phyloP scores from a whole-genome alignment of 1,284 basidiomycete genomes.

The Malassezia caprae region DNA sequence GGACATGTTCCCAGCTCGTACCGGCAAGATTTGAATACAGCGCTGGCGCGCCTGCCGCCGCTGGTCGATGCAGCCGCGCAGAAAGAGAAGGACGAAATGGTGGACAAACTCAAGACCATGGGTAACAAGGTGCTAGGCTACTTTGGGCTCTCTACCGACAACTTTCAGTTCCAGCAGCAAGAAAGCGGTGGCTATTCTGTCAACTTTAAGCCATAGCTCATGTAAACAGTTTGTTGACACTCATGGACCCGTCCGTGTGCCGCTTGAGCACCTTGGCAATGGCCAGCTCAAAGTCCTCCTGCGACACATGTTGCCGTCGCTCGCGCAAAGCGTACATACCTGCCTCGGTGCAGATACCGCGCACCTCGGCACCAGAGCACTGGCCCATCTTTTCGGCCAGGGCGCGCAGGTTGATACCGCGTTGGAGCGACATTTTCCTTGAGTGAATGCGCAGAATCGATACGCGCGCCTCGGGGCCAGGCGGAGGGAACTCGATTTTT shows the following conservation, averaged over 20 bases:
- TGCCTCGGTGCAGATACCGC: slow-evolving; percentile 96
- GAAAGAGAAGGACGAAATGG: slow-evolving; percentile 76
- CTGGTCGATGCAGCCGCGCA: not conserved
- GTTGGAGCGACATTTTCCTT: slow-evolving; percentile 96
- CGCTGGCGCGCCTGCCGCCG: not conserved
- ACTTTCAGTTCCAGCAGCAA: slow-evolving; percentile 84
- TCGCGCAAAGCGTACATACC: slow-evolving; percentile 96
- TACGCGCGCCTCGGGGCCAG: slow-evolving; percentile 91
- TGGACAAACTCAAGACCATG: slow-evolving; percentile 80
- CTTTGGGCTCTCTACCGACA: slow-evolving; percentile 49
- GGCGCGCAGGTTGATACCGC: slow-evolving; percentile 87
- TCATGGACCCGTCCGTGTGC: slow-evolving; percentile 46
- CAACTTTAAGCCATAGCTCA: slow-evolving; percentile 56
- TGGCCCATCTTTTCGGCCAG: slow-evolving; percentile 98
- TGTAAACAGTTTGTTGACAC: slow-evolving; percentile 49
- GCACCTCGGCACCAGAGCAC: slow-evolving; percentile 92
- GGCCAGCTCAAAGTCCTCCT: slow-evolving; percentile 97
- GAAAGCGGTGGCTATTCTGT: slow-evolving; percentile 73
- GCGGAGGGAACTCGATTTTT: slow-evolving; percentile 98
- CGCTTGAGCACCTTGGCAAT: slow-evolving; percentile 68
- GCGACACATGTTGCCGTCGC: slow-evolving; percentile 83
- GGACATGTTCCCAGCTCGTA: slow-evolving; percentile 6
- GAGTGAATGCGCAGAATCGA: slow-evolving; percentile 95
- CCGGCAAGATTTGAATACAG: slow-evolving; percentile 1
- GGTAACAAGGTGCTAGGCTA: slow-evolving; percentile 69